Conservation (phyloP, 192 early-diverging fungal species). For the Lobosporangium transversale region DNA sequence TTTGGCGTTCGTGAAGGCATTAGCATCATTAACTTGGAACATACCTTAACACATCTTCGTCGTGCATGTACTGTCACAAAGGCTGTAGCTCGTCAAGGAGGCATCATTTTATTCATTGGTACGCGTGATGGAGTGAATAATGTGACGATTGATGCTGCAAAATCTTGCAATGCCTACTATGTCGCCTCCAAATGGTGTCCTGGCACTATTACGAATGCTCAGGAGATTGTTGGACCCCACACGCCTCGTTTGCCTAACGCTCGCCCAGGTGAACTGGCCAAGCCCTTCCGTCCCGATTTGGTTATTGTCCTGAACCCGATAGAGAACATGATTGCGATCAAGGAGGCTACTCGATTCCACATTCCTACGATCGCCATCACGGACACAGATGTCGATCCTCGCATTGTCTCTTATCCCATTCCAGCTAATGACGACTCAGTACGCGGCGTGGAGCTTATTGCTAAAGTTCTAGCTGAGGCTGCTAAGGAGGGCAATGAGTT, state of each 20-base stretch:
- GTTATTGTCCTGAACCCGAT: conserved; percentile 85
- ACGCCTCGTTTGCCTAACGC: conserved; percentile 58
- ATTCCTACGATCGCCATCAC: conserved; percentile 92
- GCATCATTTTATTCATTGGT: conserved; percentile 88
- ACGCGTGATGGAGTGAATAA: conserved; percentile 76
- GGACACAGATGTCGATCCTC: conserved; percentile 93
- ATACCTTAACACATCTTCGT: conserved; percentile 84
- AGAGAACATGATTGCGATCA: conserved; percentile 83
- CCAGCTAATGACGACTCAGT: conserved; percentile 95
- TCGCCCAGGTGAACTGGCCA: conserved; percentile 48
- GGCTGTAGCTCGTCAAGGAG: conserved; percentile 78
- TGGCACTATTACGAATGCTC: conserved; percentile 88
- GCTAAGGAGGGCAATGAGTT: conserved; percentile 67
- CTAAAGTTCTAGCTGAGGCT: conserved; percentile 80
- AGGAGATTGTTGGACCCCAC: conserved; percentile 73
- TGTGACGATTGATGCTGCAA: conserved; percentile 82
- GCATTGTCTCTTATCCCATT: conserved; percentile 87
- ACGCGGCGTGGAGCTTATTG: conserved; percentile 79
- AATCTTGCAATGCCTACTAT: conserved; percentile 79
- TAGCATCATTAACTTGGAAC: conserved; percentile 94
- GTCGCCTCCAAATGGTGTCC: conserved; percentile 84
- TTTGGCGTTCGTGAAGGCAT: conserved; percentile 90
- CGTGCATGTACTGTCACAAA: conserved; percentile 80
- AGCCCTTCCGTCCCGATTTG: conserved; percentile 80
- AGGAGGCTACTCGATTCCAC: conserved; percentile 77